These are phyloP conservation scores for Akebia trifoliata DNA, from an alignment of 164 flowering plant species.

Conservation along the genomic window DNA sequence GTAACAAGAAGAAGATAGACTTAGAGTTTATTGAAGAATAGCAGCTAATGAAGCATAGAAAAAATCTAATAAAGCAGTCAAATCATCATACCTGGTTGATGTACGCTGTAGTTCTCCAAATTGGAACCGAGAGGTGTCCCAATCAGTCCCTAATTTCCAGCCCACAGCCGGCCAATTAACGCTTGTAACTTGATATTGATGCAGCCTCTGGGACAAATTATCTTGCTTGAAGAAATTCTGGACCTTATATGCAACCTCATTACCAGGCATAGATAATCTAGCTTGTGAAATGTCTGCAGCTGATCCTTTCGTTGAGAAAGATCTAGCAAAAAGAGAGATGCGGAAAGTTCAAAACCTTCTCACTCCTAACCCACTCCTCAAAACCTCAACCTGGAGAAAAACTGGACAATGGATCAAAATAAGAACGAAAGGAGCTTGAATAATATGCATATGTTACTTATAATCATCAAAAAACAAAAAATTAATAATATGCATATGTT, in stretches of 20 bases:
- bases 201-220: constrained; percentile 43
- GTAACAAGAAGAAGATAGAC: too few relatives aligned
- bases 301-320: constrained; percentile 8
- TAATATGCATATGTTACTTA: too few relatives aligned
- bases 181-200: constrained; percentile 45
- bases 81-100: constrained; percentile 44
- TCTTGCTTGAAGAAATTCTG: constrained; percentile 84
- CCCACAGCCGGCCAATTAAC: constrained; percentile 54
- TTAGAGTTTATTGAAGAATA: background rate
- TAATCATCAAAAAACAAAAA: too few relatives aligned
- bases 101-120: constrained; percentile 35
- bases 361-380: too few relatives aligned
- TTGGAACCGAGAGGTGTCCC: constrained; percentile 33
- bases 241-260: constrained; percentile 75
- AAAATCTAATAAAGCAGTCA: background rate
- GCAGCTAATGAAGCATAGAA: background rate
- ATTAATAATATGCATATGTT: too few relatives aligned
- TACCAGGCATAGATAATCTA: constrained; percentile 79
- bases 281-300: constrained; percentile 22
- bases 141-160: constrained; percentile 46
- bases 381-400: background rate
- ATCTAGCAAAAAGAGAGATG: constrained; percentile 11
- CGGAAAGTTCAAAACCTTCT: constrained; percentile 9
- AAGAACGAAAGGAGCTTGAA: background rate
- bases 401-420: too few relatives aligned